A percentile compares a stretch with the other conserved stretches of the same genome.
These are phyloP conservation scores for Emmonsia crescens DNA, from an alignment of 2,329 filamentous ascomycete genomes.

Conservation along the genomic window DNA sequence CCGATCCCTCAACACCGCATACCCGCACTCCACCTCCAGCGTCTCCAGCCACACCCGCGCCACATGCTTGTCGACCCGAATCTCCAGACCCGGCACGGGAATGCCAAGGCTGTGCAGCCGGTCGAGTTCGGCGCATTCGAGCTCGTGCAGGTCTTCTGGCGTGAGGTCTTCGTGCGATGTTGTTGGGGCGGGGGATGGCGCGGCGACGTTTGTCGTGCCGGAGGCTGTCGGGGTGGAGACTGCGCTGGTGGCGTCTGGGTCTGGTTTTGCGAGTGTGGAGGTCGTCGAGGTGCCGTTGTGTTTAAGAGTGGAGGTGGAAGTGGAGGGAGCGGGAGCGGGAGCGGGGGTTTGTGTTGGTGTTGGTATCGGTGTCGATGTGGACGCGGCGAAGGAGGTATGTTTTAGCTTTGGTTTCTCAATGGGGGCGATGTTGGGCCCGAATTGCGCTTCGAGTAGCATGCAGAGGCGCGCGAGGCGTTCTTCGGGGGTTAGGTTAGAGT, in stretches of 20 bases:
- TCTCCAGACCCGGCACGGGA: constrained; percentile 77
- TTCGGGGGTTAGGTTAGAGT: constrained; percentile 58
- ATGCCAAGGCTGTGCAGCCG: constrained; percentile 75
- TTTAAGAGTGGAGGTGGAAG: neutral
- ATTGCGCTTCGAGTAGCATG: constrained; percentile 95
- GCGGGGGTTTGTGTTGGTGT: constrained; percentile 14
- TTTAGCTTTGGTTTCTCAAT: constrained; percentile 52
- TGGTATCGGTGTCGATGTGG: constrained; percentile 9
- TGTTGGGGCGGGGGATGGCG: neutral
- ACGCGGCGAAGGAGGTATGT: constrained; percentile 10
- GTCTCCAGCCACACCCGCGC: constrained; percentile 89
- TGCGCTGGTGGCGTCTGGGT: constrained; percentile 2
- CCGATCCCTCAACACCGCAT: constrained; percentile 67
- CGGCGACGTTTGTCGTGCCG: neutral
- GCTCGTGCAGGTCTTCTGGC: constrained; percentile 37
- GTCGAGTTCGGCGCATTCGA: constrained; percentile 59
- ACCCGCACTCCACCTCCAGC: constrained; percentile 76
- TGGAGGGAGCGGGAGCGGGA: neutral
- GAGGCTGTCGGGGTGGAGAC: constrained; percentile 8
- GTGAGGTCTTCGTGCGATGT: neutral
- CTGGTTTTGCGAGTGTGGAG: constrained; percentile 9
- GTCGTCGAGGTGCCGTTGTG: neutral
- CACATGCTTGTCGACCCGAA: constrained; percentile 76
- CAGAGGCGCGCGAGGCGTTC: constrained; percentile 77
- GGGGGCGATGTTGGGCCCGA: constrained; percentile 74